A percentile compares a stretch with the other conserved stretches of the same genome.
Evolutionary conservation across 2,329 filamentous ascomycete species (phyloP).

Genomic region (Helicocarpus griseus): DNA sequence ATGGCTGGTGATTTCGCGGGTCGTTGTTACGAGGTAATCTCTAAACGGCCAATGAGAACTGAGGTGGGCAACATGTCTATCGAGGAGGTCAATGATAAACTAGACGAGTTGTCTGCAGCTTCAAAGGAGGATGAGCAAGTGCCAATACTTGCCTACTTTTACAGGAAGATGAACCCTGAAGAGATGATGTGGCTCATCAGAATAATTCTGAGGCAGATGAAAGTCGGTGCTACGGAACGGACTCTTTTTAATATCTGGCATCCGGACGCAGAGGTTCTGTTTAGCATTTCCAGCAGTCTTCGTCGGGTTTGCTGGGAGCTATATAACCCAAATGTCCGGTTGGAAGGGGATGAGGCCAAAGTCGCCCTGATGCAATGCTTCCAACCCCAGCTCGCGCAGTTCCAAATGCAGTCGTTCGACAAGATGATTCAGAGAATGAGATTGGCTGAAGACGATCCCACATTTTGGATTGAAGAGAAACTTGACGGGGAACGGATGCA

Average conservation of each 20-base stretch:
- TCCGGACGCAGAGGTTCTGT: conserved; percentile 64
- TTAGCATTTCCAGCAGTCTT: conserved; percentile 84
- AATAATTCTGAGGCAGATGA: conserved; percentile 77
- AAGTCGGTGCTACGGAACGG: conserved; percentile 69
- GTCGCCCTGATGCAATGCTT: conserved; percentile 89
- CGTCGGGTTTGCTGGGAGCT: conserved; percentile 92
- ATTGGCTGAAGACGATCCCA: conserved; percentile 57
- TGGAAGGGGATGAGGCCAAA: conserved; percentile 65
- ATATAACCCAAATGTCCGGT: conserved; percentile 58
- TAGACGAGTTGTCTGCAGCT: conserved; percentile 68
- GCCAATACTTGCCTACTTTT: conserved; percentile 73
- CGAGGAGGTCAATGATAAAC: conserved; percentile 74
- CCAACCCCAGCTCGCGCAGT: conserved; percentile 88
- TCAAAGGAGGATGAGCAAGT: conserved; percentile 76
- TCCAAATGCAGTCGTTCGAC: conserved; percentile 73
- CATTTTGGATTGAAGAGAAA: conserved; percentile 98
- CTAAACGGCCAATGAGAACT: conserved; percentile 68
- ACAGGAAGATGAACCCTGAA: conserved; percentile 82
- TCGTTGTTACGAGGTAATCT: conserved; percentile 76
- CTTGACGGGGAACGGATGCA: conserved; percentile 96
- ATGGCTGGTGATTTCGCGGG: conserved; percentile 88
- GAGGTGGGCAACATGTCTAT: conserved; percentile 71
- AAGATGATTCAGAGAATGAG: conserved; percentile 64
- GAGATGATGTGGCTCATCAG: conserved; percentile 92
- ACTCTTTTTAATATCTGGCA: conserved; percentile 81